phyloP scores from a whole-genome alignment of 495 filamentous ascomycete species.

The Margaritispora aquatica region DNA sequence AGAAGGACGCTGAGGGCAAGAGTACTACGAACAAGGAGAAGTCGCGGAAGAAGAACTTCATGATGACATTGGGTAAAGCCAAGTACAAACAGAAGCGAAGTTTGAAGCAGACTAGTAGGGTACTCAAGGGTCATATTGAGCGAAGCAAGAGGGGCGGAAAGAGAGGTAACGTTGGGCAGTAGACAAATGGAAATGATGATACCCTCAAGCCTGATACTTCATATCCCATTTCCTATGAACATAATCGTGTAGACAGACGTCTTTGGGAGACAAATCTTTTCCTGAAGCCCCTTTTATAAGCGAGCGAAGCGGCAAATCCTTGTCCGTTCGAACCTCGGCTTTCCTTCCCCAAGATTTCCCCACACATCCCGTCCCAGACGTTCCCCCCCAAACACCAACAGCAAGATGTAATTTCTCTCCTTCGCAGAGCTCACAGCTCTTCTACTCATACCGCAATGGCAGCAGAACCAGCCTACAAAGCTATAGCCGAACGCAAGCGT shows the following conservation, averaged over 20 bases:
- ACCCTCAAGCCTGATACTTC: too few relatives aligned
- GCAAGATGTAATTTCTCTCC: background rate
- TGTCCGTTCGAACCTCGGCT: background rate
- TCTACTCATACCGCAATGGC: conserved; percentile 2
- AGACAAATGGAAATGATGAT: conserved; percentile 3
- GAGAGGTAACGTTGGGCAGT: conserved; percentile 55
- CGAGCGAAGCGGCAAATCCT: background rate
- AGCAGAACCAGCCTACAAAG: conserved; percentile 16
- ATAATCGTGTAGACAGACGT: too few relatives aligned
- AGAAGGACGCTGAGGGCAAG: conserved; percentile 83
- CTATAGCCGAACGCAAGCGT: conserved; percentile 40
- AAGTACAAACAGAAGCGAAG: conserved; percentile 88
- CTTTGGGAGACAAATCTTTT: too few relatives aligned
- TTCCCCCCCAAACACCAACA: background rate
- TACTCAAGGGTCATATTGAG: conserved; percentile 75
- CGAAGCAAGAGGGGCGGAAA: conserved; percentile 78
- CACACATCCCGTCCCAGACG: background rate
- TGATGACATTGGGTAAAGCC: conserved; percentile 96
- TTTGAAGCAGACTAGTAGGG: conserved; percentile 71
- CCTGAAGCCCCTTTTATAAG: background rate
- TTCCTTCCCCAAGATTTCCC: background rate
- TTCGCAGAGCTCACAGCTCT: background rate
- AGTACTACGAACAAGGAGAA: conserved; percentile 98
- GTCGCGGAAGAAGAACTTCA: conserved; percentile 89
- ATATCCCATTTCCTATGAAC: too few relatives aligned